Percentiles rank a stretch among this genome's conserved stretches.
These are phyloP conservation scores for Avena insularis DNA, from an alignment of 176 grass and related monocot genomes.

Conservation along the genomic window DNA sequence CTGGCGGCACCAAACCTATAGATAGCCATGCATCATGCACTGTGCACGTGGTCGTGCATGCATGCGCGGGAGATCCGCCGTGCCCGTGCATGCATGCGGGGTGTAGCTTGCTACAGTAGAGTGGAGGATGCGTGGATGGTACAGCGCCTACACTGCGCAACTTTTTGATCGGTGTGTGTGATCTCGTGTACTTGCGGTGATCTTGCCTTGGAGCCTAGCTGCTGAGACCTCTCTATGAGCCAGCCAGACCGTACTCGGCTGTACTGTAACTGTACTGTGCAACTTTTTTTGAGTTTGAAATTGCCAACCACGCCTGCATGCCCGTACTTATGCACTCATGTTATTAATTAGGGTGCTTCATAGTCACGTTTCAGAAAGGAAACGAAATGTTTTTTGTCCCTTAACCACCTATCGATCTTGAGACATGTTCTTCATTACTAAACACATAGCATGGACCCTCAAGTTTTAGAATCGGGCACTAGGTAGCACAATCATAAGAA, in stretches of 20 bases:
- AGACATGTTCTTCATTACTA: no score
- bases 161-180: neutral
- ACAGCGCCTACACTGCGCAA: neutral
- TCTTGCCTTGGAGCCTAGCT: neutral
- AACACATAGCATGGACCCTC: no score
- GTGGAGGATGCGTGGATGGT: neutral
- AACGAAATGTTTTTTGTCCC: no score
- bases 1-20: neutral
- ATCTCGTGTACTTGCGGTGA: neutral
- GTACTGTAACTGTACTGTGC: neutral
- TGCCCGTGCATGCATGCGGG: neutral
- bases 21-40: neutral
- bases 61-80: neutral
- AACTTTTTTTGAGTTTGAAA: neutral
- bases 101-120: neutral
- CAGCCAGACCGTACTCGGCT: neutral
- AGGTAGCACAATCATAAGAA: no score
- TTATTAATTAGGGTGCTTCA: no score
- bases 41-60: conserved; percentile 21
- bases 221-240: neutral
- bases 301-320: neutral
- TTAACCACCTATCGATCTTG: no score
- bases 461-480: no score
- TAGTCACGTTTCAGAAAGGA: no score
- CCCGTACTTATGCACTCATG: no score